A percentile compares a stretch with the other conserved stretches of the same genome.
Evolutionary conservation across 768 basidiomycete species (phyloP).

Genomic region (Leccinum uliginosum): DNA sequence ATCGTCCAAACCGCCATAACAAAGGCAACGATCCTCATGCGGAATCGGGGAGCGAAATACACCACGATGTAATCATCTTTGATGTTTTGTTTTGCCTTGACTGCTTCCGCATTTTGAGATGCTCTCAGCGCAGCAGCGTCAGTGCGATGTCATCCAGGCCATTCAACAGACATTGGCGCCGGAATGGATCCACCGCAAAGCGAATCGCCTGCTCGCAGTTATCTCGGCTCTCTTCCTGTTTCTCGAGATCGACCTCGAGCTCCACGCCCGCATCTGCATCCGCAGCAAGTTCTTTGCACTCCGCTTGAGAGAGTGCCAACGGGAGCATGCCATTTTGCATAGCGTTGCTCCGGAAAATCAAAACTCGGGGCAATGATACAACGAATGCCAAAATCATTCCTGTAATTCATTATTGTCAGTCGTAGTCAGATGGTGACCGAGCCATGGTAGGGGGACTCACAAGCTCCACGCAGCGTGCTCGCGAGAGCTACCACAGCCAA

Average conservation of each 20-base stretch:
- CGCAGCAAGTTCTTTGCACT: conserved; percentile 66
- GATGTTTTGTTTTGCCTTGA: conserved; percentile 60
- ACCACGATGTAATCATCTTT: conserved; percentile 78
- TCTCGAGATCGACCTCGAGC: conserved; percentile 82
- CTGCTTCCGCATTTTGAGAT: conserved; percentile 66
- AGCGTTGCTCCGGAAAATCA: conserved; percentile 84
- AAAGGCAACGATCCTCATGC: conserved; percentile 68
- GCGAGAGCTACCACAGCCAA: conserved; percentile 86
- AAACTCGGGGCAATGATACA: conserved; percentile 86
- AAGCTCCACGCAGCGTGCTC: conserved; percentile 90
- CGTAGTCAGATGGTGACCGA: not conserved
- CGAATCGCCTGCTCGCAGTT: conserved; percentile 69
- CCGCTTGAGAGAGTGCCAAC: conserved; percentile 60
- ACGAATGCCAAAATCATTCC: conserved; percentile 87
- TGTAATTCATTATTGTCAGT: conserved; percentile 20
- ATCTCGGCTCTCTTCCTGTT: conserved; percentile 67
- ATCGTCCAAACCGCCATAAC: conserved; percentile 65
- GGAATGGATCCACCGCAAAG: conserved; percentile 87
- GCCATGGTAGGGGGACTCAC: conserved; percentile 39
- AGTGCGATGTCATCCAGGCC: conserved; percentile 96
- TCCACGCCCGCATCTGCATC: conserved; percentile 76
- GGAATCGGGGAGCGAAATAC: conserved; percentile 80
- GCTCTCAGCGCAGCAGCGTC: conserved; percentile 69
- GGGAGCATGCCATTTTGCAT: conserved; percentile 96
- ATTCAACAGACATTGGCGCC: conserved; percentile 89